These are phyloP conservation scores for Geosmithia putterillii DNA, from an alignment of 2,329 filamentous ascomycete species.

Conservation along the genomic window DNA sequence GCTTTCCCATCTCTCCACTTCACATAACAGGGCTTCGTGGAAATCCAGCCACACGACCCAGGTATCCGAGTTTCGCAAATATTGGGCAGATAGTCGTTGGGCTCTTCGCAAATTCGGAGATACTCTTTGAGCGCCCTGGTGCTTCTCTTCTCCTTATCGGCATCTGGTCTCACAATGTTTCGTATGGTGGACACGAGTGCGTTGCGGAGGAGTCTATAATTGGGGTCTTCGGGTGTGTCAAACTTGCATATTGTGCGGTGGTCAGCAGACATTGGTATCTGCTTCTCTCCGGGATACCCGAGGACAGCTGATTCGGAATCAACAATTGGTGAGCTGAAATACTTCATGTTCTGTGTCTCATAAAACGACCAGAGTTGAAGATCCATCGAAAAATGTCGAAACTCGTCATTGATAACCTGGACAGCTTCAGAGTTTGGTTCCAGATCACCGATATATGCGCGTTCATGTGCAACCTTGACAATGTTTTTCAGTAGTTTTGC, in stretches of 20 bases:
- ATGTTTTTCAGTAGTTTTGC: constrained; percentile 12
- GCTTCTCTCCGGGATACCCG: constrained; percentile 10
- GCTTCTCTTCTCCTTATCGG: too few relatives aligned
- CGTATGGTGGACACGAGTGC: constrained; percentile 7
- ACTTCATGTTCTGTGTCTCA: constrained; percentile 10
- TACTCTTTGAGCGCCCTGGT: too few relatives aligned
- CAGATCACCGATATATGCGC: constrained; percentile 11
- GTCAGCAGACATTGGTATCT: constrained; percentile 13
- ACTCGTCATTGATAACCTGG: constrained; percentile 14
- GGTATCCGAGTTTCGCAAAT: constrained; percentile 4
- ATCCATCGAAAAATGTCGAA: constrained; percentile 7
- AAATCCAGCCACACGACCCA: constrained; percentile 13
- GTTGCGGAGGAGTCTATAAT: constrained; percentile 12
- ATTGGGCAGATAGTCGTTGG: too few relatives aligned
- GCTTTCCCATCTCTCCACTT: constrained; percentile 6
- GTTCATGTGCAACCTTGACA: constrained; percentile 7
- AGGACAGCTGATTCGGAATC: constrained; percentile 11
- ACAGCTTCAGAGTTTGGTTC: constrained; percentile 8
- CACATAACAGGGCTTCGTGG: constrained; percentile 1
- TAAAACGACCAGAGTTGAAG: constrained; percentile 14
- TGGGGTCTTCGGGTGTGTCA: constrained; percentile 8
- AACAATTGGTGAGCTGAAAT: constrained; percentile 9
- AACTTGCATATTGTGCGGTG: constrained; percentile 19
- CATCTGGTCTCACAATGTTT: neutral
- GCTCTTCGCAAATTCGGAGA: too few relatives aligned